These are phyloP conservation scores for Pichia sp. DNA, from an alignment of 1,139 yeast genomes.

Conservation along the genomic window DNA sequence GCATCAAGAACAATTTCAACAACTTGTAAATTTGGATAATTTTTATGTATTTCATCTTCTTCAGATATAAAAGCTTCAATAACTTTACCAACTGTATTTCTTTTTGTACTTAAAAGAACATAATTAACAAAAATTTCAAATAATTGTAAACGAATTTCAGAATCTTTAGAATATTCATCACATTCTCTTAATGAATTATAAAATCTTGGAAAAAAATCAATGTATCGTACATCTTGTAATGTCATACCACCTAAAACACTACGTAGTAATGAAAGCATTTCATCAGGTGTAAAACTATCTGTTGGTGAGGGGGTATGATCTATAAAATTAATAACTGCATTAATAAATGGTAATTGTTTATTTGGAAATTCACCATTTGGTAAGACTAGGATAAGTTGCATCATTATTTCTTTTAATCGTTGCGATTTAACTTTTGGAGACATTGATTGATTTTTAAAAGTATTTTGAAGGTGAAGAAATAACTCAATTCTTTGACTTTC, in stretches of 20 bases:
- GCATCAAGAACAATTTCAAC: constrained; percentile 27
- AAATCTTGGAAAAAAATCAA: constrained; percentile 30
- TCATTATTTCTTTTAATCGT: constrained; percentile 20
- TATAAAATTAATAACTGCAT: constrained; percentile 26
- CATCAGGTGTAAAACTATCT: constrained; percentile 22
- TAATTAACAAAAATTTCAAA: constrained; percentile 31
- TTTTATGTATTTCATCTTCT: constrained; percentile 16
- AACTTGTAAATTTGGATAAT: constrained; percentile 20
- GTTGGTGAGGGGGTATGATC: constrained; percentile 24
- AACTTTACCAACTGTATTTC: constrained; percentile 20
- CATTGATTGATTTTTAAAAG: constrained; percentile 22
- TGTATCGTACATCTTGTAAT: constrained; percentile 23
- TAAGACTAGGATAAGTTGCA: constrained; percentile 18
- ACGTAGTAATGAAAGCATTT: constrained; percentile 22
- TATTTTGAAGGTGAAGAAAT: constrained; percentile 23
- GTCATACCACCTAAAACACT: constrained; percentile 27
- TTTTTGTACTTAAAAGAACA: constrained; percentile 26
- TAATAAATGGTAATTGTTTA: constrained; percentile 25
- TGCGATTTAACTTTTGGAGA: constrained; percentile 25
- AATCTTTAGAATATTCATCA: constrained; percentile 18
- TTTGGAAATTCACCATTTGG: constrained; percentile 22
- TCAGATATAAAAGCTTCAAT: constrained; percentile 28
- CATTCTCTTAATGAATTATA: constrained; percentile 27
- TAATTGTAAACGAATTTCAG: constrained; percentile 23
- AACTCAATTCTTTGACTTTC: constrained; percentile 17